Percentiles rank a stretch among this genome's conserved stretches.
These are phyloP conservation scores for Grosmannia penicillata DNA, from an alignment of 2,329 filamentous ascomycete species.

Conservation along the genomic window DNA sequence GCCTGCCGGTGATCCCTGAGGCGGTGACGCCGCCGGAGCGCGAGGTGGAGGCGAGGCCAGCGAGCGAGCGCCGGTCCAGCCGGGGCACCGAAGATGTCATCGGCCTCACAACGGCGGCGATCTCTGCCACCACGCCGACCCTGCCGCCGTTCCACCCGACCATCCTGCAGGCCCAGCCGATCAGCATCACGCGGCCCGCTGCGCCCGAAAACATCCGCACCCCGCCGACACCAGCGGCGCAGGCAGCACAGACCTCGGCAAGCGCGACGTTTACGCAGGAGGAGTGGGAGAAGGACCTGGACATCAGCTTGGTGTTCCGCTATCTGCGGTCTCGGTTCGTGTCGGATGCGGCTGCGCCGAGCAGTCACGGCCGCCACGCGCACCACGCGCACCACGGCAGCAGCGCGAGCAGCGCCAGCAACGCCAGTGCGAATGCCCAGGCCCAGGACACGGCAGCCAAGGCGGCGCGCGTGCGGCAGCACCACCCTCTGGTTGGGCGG, in stretches of 20 bases:
- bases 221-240: neutral
- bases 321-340: constrained; percentile 69
- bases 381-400: constrained; percentile 12
- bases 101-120: constrained; percentile 3
- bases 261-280: constrained; percentile 45
- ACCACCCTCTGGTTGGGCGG: constrained; percentile 71
- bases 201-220: no score
- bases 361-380: constrained; percentile 1
- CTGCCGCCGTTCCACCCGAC: constrained; percentile 35
- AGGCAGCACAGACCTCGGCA: neutral
- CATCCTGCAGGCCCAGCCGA: constrained; percentile 23
- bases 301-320: constrained; percentile 81
- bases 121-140: constrained; percentile 16
- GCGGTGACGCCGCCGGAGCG: constrained; percentile 16
- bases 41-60: constrained; percentile 2
- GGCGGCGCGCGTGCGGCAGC: constrained; percentile 70
- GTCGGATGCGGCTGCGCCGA: constrained; percentile 22
- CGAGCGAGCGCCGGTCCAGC: neutral
- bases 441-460: constrained; percentile 61
- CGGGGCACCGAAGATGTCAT: constrained; percentile 9
- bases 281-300: constrained; percentile 88
- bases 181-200: constrained; percentile 19
- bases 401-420: constrained; percentile 22
- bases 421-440: constrained; percentile 28
- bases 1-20: constrained; percentile 52